phyloP scores from a whole-genome alignment of 441 rosid species.

The Adansonia rubrostipa region DNA sequence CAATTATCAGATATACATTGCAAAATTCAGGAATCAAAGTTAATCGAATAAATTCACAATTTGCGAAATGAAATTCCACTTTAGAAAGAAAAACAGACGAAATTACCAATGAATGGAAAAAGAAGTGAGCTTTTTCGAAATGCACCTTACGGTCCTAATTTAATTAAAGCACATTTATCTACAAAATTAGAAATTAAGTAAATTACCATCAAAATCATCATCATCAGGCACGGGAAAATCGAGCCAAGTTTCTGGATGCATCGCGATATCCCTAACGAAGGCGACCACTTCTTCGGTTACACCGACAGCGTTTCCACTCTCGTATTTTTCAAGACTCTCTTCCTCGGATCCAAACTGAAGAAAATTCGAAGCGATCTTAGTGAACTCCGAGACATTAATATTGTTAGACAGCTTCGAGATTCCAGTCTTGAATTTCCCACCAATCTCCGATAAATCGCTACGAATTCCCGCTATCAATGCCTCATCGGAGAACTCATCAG shows the following conservation, averaged over 20 bases:
- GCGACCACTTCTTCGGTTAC: slow-evolving; percentile 79
- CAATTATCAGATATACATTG: neutral
- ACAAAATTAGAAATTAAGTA: neutral
- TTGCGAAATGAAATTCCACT: neutral
- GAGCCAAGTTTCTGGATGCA: slow-evolving; percentile 97
- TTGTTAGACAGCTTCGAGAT: slow-evolving; percentile 81
- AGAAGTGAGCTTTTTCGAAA: neutral
- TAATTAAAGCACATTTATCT: neutral
- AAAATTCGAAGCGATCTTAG: slow-evolving; percentile 85
- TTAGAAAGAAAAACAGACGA: neutral
- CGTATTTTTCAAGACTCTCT: slow-evolving; percentile 37
- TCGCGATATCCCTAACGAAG: slow-evolving; percentile 71
- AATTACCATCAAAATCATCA: slow-evolving; percentile 69
- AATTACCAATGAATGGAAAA: neutral
- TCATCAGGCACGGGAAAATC: slow-evolving; percentile 77
- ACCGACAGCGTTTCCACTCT: slow-evolving; percentile 59
- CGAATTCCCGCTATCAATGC: slow-evolving; percentile 66
- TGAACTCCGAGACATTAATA: slow-evolving; percentile 71
- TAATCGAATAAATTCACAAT: neutral
- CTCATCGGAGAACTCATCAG: slow-evolving; percentile 39
- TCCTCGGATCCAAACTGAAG: slow-evolving; percentile 69
- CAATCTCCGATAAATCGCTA: slow-evolving; percentile 89
- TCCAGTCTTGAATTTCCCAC: slow-evolving; percentile 77
- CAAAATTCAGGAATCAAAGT: neutral
- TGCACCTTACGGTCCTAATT: neutral